These are phyloP conservation scores for Cerioporus squamosus DNA, from an alignment of 1,284 basidiomycete genomes.

Conservation along the genomic window DNA sequence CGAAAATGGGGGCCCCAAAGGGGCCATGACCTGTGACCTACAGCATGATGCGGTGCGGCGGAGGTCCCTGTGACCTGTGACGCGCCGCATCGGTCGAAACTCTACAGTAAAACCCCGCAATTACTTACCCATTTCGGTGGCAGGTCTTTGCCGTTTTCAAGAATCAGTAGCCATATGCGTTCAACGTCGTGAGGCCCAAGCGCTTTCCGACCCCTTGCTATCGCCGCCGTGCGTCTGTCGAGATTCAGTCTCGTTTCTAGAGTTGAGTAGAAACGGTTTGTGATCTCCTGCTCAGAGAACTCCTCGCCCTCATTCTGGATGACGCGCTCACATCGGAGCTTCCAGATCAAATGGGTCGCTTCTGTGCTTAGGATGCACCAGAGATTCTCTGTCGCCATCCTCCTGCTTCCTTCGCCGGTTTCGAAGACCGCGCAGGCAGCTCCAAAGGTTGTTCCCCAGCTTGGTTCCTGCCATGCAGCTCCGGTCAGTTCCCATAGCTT, in stretches of 20 bases:
- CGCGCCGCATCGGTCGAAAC: too few species aligned
- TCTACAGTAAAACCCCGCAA: constrained; percentile 29
- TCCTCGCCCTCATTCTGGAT: constrained; percentile 11
- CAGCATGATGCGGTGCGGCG: too few species aligned
- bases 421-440: too few species aligned
- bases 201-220: background rate
- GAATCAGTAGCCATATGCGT: constrained; percentile 5
- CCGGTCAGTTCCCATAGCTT: too few species aligned
- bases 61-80: too few species aligned
- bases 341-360: constrained; percentile 38
- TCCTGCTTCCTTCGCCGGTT: too few species aligned
- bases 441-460: too few species aligned
- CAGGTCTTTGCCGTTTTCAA: background rate
- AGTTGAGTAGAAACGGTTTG: constrained; percentile 6
- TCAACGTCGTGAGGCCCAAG: background rate
- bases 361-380: constrained; percentile 36
- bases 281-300: constrained; percentile 7
- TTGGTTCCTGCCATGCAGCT: too few species aligned
- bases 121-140: constrained; percentile 7
- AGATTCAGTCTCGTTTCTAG: constrained; percentile 5
- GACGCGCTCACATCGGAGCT: constrained; percentile 29
- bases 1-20: too few species aligned
- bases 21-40: too few species aligned
- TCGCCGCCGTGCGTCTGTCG: background rate
- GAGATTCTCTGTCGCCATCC: constrained; percentile 14